These are phyloP conservation scores for Apiospora arundinis DNA, from an alignment of 2,329 filamentous ascomycete genomes.

Conservation along the genomic window DNA sequence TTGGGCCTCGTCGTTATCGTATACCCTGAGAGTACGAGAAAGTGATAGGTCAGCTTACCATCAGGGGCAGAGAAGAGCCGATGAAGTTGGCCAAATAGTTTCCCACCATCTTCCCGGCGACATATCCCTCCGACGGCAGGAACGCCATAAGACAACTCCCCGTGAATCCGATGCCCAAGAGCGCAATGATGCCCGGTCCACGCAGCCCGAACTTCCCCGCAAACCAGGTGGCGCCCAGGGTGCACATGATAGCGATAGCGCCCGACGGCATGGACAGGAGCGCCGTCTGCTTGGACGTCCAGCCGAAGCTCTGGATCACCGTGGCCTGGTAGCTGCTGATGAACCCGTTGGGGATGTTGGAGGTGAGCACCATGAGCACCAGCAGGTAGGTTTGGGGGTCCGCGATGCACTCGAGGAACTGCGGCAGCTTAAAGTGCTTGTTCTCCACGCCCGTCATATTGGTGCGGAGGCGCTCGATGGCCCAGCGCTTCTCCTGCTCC, in stretches of 20 bases:
- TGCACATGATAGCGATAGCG: constrained; percentile 47
- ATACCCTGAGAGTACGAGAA: neutral
- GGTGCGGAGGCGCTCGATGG: constrained; percentile 24
- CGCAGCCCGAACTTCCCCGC: constrained; percentile 46
- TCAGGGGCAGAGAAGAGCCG: constrained; percentile 47
- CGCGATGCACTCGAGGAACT: constrained; percentile 22
- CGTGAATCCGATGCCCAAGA: constrained; percentile 50
- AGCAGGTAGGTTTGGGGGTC: constrained; percentile 26
- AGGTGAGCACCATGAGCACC: constrained; percentile 20
- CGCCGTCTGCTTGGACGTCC: constrained; percentile 45
- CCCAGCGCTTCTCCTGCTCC: constrained; percentile 21
- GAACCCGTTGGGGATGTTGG: constrained; percentile 40
- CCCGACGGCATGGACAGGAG: constrained; percentile 49
- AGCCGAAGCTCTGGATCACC: constrained; percentile 47
- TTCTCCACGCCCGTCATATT: constrained; percentile 27
- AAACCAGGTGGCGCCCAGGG: constrained; percentile 44
- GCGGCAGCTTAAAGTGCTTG: constrained; percentile 24
- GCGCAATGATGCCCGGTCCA: constrained; percentile 46
- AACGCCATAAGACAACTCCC: constrained; percentile 48
- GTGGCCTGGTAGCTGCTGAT: constrained; percentile 47
- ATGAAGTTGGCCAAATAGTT: constrained; percentile 49
- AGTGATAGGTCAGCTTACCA: constrained; percentile 25
- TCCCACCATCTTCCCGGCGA: constrained; percentile 46
- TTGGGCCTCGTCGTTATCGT: too few relatives aligned
- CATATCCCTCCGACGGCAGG: constrained; percentile 41